These are phyloP conservation scores for Amphichorda felina DNA, from an alignment of 2,329 filamentous ascomycete species.

Conservation along the genomic window DNA sequence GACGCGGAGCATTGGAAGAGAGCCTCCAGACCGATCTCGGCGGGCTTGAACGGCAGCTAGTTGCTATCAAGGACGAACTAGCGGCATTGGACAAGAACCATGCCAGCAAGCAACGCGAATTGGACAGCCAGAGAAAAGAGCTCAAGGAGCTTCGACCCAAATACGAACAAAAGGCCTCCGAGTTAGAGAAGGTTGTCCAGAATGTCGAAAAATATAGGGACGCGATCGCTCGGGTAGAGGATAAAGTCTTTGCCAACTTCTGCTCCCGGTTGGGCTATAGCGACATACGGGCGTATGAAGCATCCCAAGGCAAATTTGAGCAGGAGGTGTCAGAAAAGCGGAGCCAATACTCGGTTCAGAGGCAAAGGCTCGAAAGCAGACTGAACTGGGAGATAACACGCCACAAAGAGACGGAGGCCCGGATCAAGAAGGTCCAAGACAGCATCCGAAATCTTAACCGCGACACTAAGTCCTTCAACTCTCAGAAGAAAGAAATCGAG, in stretches of 20 bases:
- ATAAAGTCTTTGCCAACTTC: slow-evolving; percentile 76
- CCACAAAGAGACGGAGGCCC: slow-evolving; percentile 46
- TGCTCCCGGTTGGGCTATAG: slow-evolving; percentile 78
- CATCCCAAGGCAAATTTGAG: slow-evolving; percentile 83
- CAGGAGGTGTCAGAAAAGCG: slow-evolving; percentile 83
- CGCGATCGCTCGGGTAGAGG: slow-evolving; percentile 71
- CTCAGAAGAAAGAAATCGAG: slow-evolving; percentile 64
- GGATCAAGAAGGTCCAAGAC: slow-evolving; percentile 57
- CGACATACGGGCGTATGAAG: slow-evolving; percentile 86
- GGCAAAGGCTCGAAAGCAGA: slow-evolving; percentile 55
- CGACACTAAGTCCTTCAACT: slow-evolving; percentile 58
- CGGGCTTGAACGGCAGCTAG: slow-evolving; percentile 66
- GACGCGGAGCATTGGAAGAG: slow-evolving; percentile 68
- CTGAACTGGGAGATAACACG: slow-evolving; percentile 44
- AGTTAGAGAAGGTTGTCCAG: slow-evolving; percentile 46
- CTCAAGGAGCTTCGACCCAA: slow-evolving; percentile 69
- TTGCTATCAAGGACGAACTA: slow-evolving; percentile 63
- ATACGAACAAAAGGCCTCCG: slow-evolving; percentile 57
- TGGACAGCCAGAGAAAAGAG: slow-evolving; percentile 61
- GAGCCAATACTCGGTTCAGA: slow-evolving; percentile 76
- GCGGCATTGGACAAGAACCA: slow-evolving; percentile 72
- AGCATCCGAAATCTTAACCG: slow-evolving; percentile 54
- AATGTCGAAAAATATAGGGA: slow-evolving; percentile 40
- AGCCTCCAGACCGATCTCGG: slow-evolving; percentile 66
- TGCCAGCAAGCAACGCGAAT: slow-evolving; percentile 70